These are phyloP conservation scores for Oleoguttula mirabilis DNA, from an alignment of 495 filamentous ascomycete species.

Conservation along the genomic window DNA sequence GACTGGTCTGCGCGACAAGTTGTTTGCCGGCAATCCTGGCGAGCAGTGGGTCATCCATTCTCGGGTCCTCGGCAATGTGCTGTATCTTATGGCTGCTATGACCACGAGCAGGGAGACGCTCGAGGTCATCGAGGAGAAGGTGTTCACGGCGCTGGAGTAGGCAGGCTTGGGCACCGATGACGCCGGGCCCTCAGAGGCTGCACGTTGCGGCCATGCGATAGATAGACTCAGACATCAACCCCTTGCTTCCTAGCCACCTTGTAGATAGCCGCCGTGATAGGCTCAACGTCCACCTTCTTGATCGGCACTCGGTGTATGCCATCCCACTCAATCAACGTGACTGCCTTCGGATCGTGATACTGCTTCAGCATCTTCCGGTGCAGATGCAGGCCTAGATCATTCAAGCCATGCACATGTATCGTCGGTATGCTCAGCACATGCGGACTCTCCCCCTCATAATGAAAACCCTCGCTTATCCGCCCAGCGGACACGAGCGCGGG, in stretches of 20 bases:
- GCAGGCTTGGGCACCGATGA: no score
- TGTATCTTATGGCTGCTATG: slow-evolving; percentile 66
- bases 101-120: slow-evolving; percentile 33
- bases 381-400: slow-evolving; percentile 41
- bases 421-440: slow-evolving; percentile 40
- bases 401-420: slow-evolving; percentile 51
- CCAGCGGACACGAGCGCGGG: slow-evolving; percentile 24
- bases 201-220: no score
- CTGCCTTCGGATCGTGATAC: slow-evolving; percentile 37
- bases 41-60: slow-evolving; percentile 50
- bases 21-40: slow-evolving; percentile 27
- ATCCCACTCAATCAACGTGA: slow-evolving; percentile 47
- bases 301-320: slow-evolving; percentile 48
- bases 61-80: slow-evolving; percentile 61
- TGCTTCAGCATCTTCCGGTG: slow-evolving; percentile 39
- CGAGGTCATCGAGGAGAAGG: slow-evolving; percentile 9
- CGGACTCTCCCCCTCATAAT: slow-evolving; percentile 24
- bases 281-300: slow-evolving; percentile 41
- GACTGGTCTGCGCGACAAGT: slow-evolving; percentile 41
- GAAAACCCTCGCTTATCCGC: slow-evolving; percentile 29
- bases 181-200: no score
- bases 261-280: slow-evolving; percentile 35
- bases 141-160: slow-evolving; percentile 10
- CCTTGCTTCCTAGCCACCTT: slow-evolving; percentile 15
- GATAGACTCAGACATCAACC: slow-evolving; percentile 15